Percentiles rank a stretch among this genome's conserved stretches.
Conservation (phyloP, 176 grass and related monocot genomes). For the Chloris gayana region DNA sequence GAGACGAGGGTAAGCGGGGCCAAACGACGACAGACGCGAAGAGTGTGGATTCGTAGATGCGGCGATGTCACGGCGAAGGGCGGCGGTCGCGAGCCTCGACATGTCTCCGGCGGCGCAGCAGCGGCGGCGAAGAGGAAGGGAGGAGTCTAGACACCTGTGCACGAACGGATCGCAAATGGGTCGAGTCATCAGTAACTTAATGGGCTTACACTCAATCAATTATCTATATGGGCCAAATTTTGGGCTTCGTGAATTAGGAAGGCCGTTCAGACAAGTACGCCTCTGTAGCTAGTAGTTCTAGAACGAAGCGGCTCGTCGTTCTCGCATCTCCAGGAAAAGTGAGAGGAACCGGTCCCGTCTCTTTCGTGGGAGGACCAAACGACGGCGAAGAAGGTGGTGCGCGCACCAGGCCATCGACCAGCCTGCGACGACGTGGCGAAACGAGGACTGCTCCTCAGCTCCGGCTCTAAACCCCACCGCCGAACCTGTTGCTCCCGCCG, state of each 20-base stretch:
- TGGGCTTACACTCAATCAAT: neutral
- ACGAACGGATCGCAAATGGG: conserved; percentile 8
- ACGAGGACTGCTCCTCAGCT: conserved; percentile 1
- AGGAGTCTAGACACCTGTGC: neutral
- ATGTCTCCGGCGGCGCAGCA: conserved; percentile 39
- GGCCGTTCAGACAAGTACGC: no score
- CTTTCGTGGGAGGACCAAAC: conserved; percentile 1
- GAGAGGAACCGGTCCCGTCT: no score
- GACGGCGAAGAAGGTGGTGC: conserved; percentile 1
- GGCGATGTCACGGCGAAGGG: conserved; percentile 20
- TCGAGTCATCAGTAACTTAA: neutral
- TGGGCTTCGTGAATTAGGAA: no score
- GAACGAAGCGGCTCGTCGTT: neutral
- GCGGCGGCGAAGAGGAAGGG: conserved; percentile 22
- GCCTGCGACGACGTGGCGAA: neutral
- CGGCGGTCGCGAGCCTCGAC: conserved; percentile 48
- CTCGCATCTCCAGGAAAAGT: no score
- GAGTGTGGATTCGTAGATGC: neutral
- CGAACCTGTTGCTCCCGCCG: neutral
- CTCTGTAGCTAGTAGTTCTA: neutral
- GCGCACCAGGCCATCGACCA: neutral
- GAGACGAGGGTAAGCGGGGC: conserved; percentile 7
- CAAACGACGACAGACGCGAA: neutral
- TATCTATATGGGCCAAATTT: neutral
- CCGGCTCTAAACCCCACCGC: neutral